These are phyloP conservation scores for Laguncularia racemosa DNA, from an alignment of 345 rosid genomes.

Conservation along the genomic window DNA sequence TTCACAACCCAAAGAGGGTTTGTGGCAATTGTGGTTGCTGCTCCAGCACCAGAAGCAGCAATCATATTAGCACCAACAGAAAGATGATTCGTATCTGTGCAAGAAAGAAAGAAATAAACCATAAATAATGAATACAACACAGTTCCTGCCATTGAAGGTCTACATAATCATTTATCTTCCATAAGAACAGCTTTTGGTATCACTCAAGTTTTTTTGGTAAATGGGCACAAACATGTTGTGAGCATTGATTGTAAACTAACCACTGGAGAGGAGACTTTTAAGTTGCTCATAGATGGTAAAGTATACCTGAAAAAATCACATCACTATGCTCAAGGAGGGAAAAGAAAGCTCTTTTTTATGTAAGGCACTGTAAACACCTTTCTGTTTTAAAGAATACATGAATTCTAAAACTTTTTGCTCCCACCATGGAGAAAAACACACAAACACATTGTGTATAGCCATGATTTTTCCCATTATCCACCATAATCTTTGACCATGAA, in stretches of 20 bases:
- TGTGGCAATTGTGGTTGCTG: slow-evolving; percentile 63
- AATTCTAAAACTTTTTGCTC: too few relatives aligned
- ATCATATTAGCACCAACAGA: slow-evolving; percentile 66
- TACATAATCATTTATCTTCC: neutral
- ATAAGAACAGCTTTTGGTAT: slow-evolving; percentile 2
- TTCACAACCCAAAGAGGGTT: slow-evolving; percentile 97
- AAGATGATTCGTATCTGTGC: slow-evolving; percentile 43
- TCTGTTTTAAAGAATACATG: too few relatives aligned
- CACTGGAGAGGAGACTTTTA: slow-evolving; percentile 52
- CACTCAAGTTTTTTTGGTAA: too few relatives aligned
- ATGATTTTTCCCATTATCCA: too few relatives aligned
- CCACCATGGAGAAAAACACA: too few relatives aligned
- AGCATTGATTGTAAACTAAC: slow-evolving; percentile 25
- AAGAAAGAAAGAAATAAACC: neutral
- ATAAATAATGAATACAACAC: neutral
- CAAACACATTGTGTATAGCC: too few relatives aligned
- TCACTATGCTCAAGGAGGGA: slow-evolving; percentile 2
- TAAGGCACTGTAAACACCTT: too few relatives aligned
- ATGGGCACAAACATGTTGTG: neutral
- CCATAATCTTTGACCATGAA: too few relatives aligned
- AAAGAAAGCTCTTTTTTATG: neutral
- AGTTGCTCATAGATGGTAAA: slow-evolving; percentile 81
- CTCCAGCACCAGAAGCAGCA: slow-evolving; percentile 92
- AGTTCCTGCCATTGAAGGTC: neutral
- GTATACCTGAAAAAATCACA: slow-evolving; percentile 51